A percentile compares a stretch with the other conserved stretches of the same genome.
phyloP scores from a whole-genome alignment of 2,329 filamentous ascomycete genomes.

The Fusarium sp. region DNA sequence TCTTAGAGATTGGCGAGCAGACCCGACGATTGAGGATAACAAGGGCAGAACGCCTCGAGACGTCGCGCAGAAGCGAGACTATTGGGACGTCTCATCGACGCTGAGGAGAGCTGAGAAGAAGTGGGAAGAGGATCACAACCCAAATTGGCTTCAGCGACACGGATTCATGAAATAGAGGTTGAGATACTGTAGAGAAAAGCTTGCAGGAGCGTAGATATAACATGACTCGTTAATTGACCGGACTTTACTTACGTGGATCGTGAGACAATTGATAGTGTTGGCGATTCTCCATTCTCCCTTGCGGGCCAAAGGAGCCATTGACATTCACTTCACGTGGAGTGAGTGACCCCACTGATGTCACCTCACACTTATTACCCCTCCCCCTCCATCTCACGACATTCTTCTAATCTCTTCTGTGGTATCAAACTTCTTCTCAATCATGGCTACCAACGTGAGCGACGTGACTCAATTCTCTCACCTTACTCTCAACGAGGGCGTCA shows the following conservation, averaged over 20 bases:
- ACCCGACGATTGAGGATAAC: slow-evolving; percentile 44
- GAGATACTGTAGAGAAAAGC: background rate
- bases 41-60: slow-evolving; percentile 46
- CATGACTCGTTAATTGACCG: background rate
- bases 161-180: slow-evolving; percentile 24
- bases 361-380: slow-evolving; percentile 23
- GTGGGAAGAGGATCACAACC: slow-evolving; percentile 49
- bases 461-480: slow-evolving; percentile 41
- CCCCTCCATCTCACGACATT: slow-evolving; percentile 9
- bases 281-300: slow-evolving; percentile 27
- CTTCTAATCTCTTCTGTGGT: background rate
- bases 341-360: slow-evolving; percentile 16
- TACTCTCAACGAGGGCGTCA: slow-evolving; percentile 26
- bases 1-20: slow-evolving; percentile 45
- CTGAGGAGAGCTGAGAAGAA: slow-evolving; percentile 48
- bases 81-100: slow-evolving; percentile 48
- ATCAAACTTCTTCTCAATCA: background rate
- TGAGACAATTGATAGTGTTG: slow-evolving; percentile 1
- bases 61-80: slow-evolving; percentile 48
- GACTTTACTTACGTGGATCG: too few relatives aligned
- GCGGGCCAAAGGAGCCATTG: slow-evolving; percentile 32
- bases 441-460: slow-evolving; percentile 31
- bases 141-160: slow-evolving; percentile 45
- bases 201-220: background rate
- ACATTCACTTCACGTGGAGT: slow-evolving; percentile 11